Evolutionary conservation across 2,329 filamentous ascomycete genomes (phyloP).

Genomic region (Botrytis paeoniae): DNA sequence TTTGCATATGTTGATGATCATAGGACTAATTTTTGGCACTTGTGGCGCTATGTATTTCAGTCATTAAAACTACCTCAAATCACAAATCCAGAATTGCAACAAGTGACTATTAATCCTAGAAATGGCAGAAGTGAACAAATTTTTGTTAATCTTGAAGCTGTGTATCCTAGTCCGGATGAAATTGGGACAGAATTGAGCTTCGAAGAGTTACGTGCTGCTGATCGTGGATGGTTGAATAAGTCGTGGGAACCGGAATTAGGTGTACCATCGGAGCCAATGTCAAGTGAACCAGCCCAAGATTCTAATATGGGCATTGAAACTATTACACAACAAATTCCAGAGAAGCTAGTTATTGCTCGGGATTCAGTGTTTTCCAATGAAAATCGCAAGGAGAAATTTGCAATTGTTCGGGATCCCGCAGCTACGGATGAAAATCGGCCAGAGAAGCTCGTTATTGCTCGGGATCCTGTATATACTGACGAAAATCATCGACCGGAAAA

Average conservation of each 20-base stretch:
- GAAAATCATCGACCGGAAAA: constrained; percentile 52
- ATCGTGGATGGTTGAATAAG: constrained; percentile 65
- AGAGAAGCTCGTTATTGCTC: constrained; percentile 38
- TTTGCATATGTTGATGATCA: constrained; percentile 76
- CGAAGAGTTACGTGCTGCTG: constrained; percentile 81
- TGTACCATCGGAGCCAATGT: neutral
- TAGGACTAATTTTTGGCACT: constrained; percentile 85
- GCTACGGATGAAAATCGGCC: constrained; percentile 55
- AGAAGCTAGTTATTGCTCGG: constrained; percentile 38
- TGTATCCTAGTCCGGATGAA: constrained; percentile 76
- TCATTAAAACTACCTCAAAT: constrained; percentile 47
- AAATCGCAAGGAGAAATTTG: constrained; percentile 44
- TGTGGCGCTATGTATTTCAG: constrained; percentile 57
- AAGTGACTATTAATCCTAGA: constrained; percentile 79
- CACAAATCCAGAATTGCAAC: constrained; percentile 60
- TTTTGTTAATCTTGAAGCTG: constrained; percentile 78
- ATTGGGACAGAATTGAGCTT: constrained; percentile 78
- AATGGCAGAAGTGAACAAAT: constrained; percentile 77
- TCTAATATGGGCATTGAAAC: constrained; percentile 25
- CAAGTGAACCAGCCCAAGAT: constrained; percentile 22
- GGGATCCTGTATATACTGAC: constrained; percentile 47
- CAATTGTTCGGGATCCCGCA: constrained; percentile 39
- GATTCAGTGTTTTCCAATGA: constrained; percentile 51
- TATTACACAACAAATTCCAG: constrained; percentile 34
- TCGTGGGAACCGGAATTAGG: constrained; percentile 47